These are phyloP conservation scores for Penicillium rolfsii DNA, from an alignment of 2,329 filamentous ascomycete species.

Conservation along the genomic window DNA sequence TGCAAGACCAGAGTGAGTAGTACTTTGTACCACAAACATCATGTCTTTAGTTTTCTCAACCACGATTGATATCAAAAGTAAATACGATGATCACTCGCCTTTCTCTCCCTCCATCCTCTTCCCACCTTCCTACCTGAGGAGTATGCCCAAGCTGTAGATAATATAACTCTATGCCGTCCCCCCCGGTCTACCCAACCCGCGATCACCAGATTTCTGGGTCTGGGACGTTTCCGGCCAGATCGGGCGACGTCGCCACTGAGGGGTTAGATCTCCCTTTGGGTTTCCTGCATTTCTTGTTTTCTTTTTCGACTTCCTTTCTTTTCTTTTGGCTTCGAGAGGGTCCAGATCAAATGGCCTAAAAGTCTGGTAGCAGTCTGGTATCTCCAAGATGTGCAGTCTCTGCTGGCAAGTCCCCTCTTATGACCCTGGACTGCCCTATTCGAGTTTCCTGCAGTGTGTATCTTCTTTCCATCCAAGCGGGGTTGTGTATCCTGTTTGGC, in stretches of 20 bases:
- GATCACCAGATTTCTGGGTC: background rate
- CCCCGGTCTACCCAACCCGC: background rate
- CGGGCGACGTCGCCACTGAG: constrained; percentile 7
- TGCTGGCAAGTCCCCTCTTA: background rate
- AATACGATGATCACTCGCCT: background rate
- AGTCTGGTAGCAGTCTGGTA: background rate
- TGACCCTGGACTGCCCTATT: background rate
- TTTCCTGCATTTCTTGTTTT: background rate
- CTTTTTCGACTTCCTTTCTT: background rate
- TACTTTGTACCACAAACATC: background rate
- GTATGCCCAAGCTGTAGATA: background rate
- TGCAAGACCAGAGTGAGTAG: no score
- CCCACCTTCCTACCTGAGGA: background rate
- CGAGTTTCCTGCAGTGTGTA: background rate
- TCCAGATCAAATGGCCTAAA: background rate
- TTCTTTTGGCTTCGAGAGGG: background rate
- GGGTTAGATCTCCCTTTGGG: constrained; percentile 1
- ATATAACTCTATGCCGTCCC: background rate
- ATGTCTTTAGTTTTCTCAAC: background rate
- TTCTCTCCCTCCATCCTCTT: background rate
- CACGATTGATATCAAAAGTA: background rate
- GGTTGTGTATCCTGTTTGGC: background rate
- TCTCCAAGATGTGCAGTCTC: background rate
- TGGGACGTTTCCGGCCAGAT: constrained; percentile 4
- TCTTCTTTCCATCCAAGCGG: background rate